Percentiles rank a stretch among this genome's conserved stretches.
Evolutionary conservation across 1,139 yeast genomes (phyloP).

Genomic region (Hyphopichia wangnamkhiaoensis): DNA sequence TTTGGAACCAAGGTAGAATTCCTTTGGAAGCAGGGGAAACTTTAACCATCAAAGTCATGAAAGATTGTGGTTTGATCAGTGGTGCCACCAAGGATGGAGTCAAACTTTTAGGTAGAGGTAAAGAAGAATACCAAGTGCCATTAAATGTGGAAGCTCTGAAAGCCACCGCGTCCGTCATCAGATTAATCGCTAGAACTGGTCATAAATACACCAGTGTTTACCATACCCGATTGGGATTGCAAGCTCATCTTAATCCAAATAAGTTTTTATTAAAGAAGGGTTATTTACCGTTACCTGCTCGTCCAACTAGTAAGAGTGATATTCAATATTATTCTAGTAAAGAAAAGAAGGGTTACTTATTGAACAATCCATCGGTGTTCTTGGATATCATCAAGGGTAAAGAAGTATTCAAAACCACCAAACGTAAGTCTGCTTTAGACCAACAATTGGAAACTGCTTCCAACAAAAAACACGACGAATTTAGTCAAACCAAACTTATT

Average conservation of each 20-base stretch:
- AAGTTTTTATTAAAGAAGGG: slow-evolving; percentile 69
- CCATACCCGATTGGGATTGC: slow-evolving; percentile 64
- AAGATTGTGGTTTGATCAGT: slow-evolving; percentile 68
- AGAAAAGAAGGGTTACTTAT: slow-evolving; percentile 75
- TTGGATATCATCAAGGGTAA: slow-evolving; percentile 38
- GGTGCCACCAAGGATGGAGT: slow-evolving; percentile 80
- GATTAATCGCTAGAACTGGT: slow-evolving; percentile 69
- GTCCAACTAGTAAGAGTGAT: slow-evolving; percentile 83
- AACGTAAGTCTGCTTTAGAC: slow-evolving; percentile 28
- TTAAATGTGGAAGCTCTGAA: slow-evolving; percentile 77
- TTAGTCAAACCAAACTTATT: slow-evolving; percentile 13
- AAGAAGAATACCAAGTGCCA: slow-evolving; percentile 55
- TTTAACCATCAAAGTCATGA: slow-evolving; percentile 64
- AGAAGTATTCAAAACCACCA: slow-evolving; percentile 15
- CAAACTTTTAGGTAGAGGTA: slow-evolving; percentile 69
- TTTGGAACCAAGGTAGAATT: slow-evolving; percentile 68
- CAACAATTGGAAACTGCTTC: slow-evolving; percentile 36
- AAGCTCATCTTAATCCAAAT: slow-evolving; percentile 77
- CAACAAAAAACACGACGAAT: slow-evolving; percentile 21
- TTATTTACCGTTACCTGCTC: slow-evolving; percentile 78
- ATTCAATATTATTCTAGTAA: slow-evolving; percentile 75
- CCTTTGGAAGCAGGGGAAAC: slow-evolving; percentile 64
- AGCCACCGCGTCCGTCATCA: slow-evolving; percentile 76
- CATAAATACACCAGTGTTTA: slow-evolving; percentile 75
- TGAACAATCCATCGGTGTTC: slow-evolving; percentile 38